phyloP scores from a whole-genome alignment of 2,329 filamentous ascomycete species.

The Erysiphe pulchra region DNA sequence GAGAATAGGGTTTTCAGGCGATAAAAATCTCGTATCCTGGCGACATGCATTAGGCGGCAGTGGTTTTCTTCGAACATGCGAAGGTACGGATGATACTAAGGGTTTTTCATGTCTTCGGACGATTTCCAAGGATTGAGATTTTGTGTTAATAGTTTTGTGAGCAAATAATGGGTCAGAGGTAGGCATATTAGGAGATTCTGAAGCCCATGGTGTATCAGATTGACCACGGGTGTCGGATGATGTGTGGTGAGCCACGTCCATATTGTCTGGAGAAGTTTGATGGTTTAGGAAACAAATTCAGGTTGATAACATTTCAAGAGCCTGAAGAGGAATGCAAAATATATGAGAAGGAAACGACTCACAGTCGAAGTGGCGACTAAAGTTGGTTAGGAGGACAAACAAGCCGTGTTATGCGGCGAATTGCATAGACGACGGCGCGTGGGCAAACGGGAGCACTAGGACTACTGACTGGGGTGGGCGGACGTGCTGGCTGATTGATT shows the following conservation, averaged over 20 bases:
- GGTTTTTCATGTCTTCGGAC: neutral
- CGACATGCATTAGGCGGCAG: constrained; percentile 28
- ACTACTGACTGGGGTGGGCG: too few relatives aligned
- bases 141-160: constrained; percentile 2
- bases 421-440: too few relatives aligned
- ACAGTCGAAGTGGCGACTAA: neutral
- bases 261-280: neutral
- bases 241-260: neutral
- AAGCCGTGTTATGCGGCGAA: neutral
- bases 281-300: neutral
- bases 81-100: neutral
- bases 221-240: neutral
- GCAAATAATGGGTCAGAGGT: constrained; percentile 1
- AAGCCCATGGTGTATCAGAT: constrained; percentile 12
- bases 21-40: constrained; percentile 23
- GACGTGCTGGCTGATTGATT: too few relatives aligned
- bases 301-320: neutral
- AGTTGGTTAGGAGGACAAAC: neutral
- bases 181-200: constrained; percentile 4
- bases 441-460: too few relatives aligned
- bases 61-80: constrained; percentile 29
- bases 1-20: constrained; percentile 18
- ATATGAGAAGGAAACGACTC: neutral
- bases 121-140: constrained; percentile 5
- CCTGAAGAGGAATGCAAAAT: neutral